Evolutionary conservation across 2,329 filamentous ascomycete species (phyloP).

Genomic region (Fusarium liriodendri): DNA sequence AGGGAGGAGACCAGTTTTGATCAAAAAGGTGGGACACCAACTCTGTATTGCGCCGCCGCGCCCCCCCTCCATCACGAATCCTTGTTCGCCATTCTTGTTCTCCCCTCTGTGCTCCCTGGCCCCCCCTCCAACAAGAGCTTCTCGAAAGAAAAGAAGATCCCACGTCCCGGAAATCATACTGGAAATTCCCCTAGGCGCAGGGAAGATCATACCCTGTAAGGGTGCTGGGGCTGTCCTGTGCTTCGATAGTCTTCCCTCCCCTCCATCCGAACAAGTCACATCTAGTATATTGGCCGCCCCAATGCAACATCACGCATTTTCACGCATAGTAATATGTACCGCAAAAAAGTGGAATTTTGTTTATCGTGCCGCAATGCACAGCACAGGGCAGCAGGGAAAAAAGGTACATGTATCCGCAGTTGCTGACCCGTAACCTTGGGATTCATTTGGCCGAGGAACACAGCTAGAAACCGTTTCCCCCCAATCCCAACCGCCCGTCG

Average conservation of each 20-base stretch:
- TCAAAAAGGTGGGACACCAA: not conserved
- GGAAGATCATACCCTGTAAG: constrained; percentile 23
- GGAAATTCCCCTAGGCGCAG: constrained; percentile 33
- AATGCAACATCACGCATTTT: constrained; percentile 17
- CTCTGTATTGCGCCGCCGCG: not conserved
- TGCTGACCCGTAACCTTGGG: not conserved
- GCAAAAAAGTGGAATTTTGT: not conserved
- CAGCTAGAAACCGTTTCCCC: not conserved
- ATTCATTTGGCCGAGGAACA: not conserved
- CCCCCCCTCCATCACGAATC: constrained; percentile 8
- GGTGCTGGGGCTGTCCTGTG: not conserved
- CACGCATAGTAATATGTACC: not conserved
- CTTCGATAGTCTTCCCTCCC: constrained; percentile 5
- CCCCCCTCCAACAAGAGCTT: constrained; percentile 22
- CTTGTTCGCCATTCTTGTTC: constrained; percentile 8
- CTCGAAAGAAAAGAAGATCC: constrained; percentile 38
- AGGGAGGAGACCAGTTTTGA: not conserved
- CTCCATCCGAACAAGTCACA: constrained; percentile 10
- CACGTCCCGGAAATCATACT: constrained; percentile 12
- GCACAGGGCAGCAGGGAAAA: not conserved
- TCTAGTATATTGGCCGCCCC: constrained; percentile 22
- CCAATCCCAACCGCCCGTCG: not conserved
- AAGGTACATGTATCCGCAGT: not conserved
- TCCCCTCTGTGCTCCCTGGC: not conserved
- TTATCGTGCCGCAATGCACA: not conserved